Conservation (phyloP, 305 asterid species). For the Fraxinus latifolia region DNA sequence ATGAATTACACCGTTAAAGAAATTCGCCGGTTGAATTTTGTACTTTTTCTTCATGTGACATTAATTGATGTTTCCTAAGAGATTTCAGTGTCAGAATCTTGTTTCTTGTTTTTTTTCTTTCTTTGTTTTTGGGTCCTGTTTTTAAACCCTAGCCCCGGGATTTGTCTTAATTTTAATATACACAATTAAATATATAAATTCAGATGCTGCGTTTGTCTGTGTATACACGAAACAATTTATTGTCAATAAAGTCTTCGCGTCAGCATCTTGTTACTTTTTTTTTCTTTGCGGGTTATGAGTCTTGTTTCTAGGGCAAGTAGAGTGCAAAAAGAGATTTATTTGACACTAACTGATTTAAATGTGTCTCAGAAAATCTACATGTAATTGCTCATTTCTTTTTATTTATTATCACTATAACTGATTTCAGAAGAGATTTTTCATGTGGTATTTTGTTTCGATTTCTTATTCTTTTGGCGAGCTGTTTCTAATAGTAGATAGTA, state of each 20-base stretch:
- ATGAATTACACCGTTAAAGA: not conserved
- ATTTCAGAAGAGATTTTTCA: not conserved
- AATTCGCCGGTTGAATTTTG: not conserved
- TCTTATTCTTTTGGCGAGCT: not conserved
- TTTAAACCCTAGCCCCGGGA: not conserved
- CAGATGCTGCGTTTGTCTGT: not conserved
- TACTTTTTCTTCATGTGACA: not conserved
- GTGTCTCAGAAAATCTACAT: not conserved
- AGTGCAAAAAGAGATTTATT: not conserved
- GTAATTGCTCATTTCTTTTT: not conserved
- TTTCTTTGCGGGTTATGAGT: not conserved
- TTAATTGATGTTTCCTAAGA: not conserved
- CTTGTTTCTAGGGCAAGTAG: not conserved
- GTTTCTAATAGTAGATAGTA: not conserved
- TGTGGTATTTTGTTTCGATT: not conserved
- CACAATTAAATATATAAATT: not conserved
- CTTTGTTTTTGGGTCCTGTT: not conserved
- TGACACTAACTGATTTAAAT: not conserved
- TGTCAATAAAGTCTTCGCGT: not conserved
- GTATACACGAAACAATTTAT: too few relatives aligned
- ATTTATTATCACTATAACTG: not conserved
- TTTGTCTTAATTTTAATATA: not conserved
- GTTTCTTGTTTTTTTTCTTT: not conserved
- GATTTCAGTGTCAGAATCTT: not conserved
- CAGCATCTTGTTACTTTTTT: not conserved